Evolutionary conservation across 805 yeast genomes (phyloP), one percentile per base, ranked within the genome.

Genomic region (Saccharomycopsis fermentans): DNA sequence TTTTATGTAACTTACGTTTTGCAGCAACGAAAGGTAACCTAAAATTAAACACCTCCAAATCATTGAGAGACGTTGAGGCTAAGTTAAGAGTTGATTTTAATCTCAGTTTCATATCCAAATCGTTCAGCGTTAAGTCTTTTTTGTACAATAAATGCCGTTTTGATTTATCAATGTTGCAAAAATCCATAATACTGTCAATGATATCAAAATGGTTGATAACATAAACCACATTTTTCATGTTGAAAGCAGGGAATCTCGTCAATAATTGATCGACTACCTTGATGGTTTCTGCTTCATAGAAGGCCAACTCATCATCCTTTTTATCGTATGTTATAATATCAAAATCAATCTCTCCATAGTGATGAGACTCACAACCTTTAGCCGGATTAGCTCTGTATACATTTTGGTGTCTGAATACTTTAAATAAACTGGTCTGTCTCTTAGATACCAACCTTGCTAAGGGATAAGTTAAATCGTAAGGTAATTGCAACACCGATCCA

Each of bases 401-500:
- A 64, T 82, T 81, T 55, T 88, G 96, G 62, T 86, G 81, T 32
- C 95, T 76, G 48, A 54, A 59, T 6, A 56, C 55, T 40, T 59
- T 59, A 40, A 55, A 59, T 21, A 54, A 27, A 12, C 56, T 50
- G 14, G 55, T 50, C 11, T 48, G 11, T 26, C 55, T 21, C 24
- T 86, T 81, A 1, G 97, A 90, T 35, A 94, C 70, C 55, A 82
- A 76, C 63, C 98, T 76, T 0, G 99, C 99, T 74, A 87, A 81
- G 0, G 99, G 98, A 36, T 91, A 73, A 0, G 96, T 87, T 62
- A 91, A 75, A 68, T 94, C 99, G 67, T 87, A 90, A 2, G 97
- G 96, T 36, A 94, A 72, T 64, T 91, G 96, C 36, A 94, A 73
- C 3, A 94, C 92, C 0, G 90, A 82, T 0, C 99, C 99, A 34